Evolutionary conservation across 129 eudicot genomes (phyloP), one percentile per base, ranked within the genome.

Genomic region (Lactuca saligna): DNA sequence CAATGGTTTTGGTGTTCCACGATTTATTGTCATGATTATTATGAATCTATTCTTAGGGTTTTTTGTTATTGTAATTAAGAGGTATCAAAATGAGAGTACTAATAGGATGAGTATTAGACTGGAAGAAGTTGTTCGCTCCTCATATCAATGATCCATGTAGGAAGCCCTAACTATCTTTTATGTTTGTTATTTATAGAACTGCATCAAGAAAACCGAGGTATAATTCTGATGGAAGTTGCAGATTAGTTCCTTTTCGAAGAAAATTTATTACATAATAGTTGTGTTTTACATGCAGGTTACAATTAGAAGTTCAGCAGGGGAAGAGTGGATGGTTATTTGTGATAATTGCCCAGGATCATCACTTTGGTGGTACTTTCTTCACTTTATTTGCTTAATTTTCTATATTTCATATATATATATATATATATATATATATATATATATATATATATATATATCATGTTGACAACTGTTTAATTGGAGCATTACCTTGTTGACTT

Each of bases 261-360:
- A 68, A 32, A 32, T 13, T 53, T 59, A 25, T 25, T 25, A 25
- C 29, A 0, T 25, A 25, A 1, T 25, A 25, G 29, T 54, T 3
- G 70, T 34, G 12, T 32, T 59, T 59, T 59, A 9, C 54, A 61
- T 68, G 50, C 69, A 88, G 98, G 96, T 92, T 29, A 78, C 89
- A 53, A 86, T 88, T 53, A 96, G 96, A 81, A 84, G 96, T 81
- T 85, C 91, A 54, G 86, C 96, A 4, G 91, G 82, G 29, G 98
- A 86, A 62, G 60, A 79, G 58, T 83, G 76, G 79, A 91, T 91
- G 80, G 96, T 88, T 78, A 84, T 91, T 76, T 25, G 29, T 25
- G 29, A 25, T 25, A 25, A 25, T 25, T 25, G 29, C 29, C 29
- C 29, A 25, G 29, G 29, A 25, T 25, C 29, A 25, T 25, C 29